These are phyloP conservation scores for Xerocomellus intermedius DNA, from an alignment of 768 basidiomycete genomes.

Conservation along the genomic window DNA sequence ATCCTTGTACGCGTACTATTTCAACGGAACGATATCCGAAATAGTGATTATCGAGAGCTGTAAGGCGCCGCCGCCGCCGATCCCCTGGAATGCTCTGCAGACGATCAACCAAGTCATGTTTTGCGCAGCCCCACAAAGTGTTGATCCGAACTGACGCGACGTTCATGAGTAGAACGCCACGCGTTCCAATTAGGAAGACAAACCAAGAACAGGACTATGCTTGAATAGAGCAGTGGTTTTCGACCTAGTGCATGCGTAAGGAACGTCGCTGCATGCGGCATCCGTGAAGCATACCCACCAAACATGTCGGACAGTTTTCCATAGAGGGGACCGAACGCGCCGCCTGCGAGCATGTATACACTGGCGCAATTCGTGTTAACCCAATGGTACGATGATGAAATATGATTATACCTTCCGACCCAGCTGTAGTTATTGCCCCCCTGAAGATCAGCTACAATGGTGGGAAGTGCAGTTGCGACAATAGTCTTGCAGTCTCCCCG, in stretches of 20 bases:
- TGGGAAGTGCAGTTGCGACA: slow-evolving; percentile 68
- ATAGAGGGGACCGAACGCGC: slow-evolving; percentile 65
- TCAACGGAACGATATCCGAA: slow-evolving; percentile 78
- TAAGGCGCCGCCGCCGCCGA: slow-evolving; percentile 77
- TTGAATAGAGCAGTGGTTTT: slow-evolving; percentile 65
- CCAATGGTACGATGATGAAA: background rate
- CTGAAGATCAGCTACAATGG: slow-evolving; percentile 61
- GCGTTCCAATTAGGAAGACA: slow-evolving; percentile 12
- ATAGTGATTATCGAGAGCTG: slow-evolving; percentile 77
- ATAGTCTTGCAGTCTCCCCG: slow-evolving; percentile 43
- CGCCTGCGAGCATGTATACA: slow-evolving; percentile 70
- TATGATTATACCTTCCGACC: slow-evolving; percentile 56
- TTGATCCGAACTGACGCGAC: slow-evolving; percentile 66
- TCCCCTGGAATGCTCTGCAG: slow-evolving; percentile 76
- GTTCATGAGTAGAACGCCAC: background rate
- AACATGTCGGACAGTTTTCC: slow-evolving; percentile 70
- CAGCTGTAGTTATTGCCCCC: slow-evolving; percentile 65
- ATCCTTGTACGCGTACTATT: slow-evolving; percentile 50
- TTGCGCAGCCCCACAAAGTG: slow-evolving; percentile 79
- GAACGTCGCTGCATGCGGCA: background rate
- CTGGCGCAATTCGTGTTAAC: slow-evolving; percentile 30
- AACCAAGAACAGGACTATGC: slow-evolving; percentile 67
- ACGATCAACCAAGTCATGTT: slow-evolving; percentile 75
- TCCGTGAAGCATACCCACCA: slow-evolving; percentile 19
- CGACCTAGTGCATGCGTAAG: slow-evolving; percentile 39